phyloP scores from a whole-genome alignment of 139 green algal species.

The Micractinium sp. region DNA sequence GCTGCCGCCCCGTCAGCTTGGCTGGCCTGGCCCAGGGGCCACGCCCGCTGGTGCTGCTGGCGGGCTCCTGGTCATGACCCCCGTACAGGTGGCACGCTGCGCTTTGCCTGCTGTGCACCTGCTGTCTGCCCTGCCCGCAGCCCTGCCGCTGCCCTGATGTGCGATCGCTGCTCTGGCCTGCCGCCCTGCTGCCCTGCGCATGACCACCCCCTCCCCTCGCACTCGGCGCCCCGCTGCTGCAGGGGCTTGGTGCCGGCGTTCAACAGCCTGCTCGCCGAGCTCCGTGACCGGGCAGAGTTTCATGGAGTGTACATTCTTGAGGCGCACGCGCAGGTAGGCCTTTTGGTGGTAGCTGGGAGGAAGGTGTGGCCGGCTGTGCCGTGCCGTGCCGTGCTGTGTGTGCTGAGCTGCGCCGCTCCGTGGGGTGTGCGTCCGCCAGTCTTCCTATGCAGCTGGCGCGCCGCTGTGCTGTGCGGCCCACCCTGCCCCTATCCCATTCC shows the following conservation, averaged over 20 bases:
- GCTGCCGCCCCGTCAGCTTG: neutral
- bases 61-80: neutral
- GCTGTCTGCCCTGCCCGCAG: neutral
- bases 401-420: neutral
- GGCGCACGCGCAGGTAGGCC: neutral
- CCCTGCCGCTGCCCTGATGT: neutral
- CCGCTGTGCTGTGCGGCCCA: too few species aligned
- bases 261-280: neutral
- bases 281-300: neutral
- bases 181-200: neutral
- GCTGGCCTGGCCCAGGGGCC: neutral
- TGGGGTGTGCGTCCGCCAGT: too few species aligned
- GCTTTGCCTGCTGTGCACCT: neutral
- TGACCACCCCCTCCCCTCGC: neutral
- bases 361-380: neutral
- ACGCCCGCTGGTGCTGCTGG: slow-evolving; percentile 1
- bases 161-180: neutral
- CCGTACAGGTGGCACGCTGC: neutral
- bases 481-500: too few species aligned
- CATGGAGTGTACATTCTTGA: neutral
- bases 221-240: neutral
- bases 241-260: slow-evolving; percentile 5
- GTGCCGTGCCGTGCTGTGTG: neutral
- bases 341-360: neutral
- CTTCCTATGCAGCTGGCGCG: too few species aligned